Conservation (phyloP, 306 rosid genomes). For the Geum urbanum region DNA sequence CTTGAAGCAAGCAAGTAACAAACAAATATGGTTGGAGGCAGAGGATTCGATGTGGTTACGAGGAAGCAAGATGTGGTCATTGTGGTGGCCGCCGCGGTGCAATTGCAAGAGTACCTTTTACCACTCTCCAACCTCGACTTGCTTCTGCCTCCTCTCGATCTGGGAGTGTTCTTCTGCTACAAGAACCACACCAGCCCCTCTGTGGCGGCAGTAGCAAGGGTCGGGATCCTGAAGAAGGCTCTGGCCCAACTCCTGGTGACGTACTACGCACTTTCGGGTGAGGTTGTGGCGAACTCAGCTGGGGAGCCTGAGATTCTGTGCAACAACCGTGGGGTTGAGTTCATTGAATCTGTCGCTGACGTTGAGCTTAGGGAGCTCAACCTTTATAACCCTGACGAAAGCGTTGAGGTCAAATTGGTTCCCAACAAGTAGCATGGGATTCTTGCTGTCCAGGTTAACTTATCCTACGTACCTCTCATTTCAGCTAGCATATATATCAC, state of each 20-base stretch:
- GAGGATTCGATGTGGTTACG: constrained; percentile 26
- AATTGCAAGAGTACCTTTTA: constrained; percentile 60
- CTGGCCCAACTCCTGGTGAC: constrained; percentile 44
- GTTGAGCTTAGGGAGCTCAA: constrained; percentile 45
- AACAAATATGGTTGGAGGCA: constrained; percentile 21
- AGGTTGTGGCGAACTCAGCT: constrained; percentile 38
- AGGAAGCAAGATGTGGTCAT: constrained; percentile 46
- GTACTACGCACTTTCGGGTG: constrained; percentile 59
- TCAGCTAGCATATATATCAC: background rate
- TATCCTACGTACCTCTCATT: background rate
- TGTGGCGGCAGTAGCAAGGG: constrained; percentile 16
- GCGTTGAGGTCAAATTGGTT: constrained; percentile 57
- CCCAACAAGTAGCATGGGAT: constrained; percentile 60
- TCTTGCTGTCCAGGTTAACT: constrained; percentile 60
- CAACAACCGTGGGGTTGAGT: constrained; percentile 76
- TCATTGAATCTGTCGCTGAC: constrained; percentile 55
- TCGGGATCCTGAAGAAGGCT: constrained; percentile 41
- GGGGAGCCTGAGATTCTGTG: constrained; percentile 76
- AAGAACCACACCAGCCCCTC: constrained; percentile 11
- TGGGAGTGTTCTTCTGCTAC: constrained; percentile 69
- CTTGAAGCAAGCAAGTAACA: background rate
- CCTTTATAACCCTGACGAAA: constrained; percentile 52
- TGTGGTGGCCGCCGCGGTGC: constrained; percentile 52
- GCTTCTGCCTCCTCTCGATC: constrained; percentile 56
- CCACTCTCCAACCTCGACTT: constrained; percentile 79